Conservation (phyloP, 116 monocot species). For the Cymodocea nodosa region DNA sequence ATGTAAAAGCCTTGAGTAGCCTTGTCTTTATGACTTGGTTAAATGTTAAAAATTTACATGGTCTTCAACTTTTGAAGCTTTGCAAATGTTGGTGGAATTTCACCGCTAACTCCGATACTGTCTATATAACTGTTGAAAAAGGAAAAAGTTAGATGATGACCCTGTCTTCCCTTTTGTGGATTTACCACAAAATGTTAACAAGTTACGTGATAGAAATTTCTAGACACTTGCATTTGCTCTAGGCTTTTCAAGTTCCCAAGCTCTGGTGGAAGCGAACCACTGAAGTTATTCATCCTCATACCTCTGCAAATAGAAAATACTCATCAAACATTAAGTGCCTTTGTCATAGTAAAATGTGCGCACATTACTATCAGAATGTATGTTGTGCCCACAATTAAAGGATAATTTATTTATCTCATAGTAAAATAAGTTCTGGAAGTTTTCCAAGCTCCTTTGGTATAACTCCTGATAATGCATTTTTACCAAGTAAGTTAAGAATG, state of each 20-base stretch:
- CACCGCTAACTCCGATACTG: constrained; percentile 61
- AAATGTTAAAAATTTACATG: constrained; percentile 25
- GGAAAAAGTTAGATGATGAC: background rate
- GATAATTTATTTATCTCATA: too few relatives aligned
- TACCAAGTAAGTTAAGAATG: too few relatives aligned
- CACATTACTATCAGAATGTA: too few relatives aligned
- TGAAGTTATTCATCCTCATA: constrained; percentile 60
- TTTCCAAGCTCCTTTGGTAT: constrained; percentile 20
- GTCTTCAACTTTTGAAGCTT: constrained; percentile 48
- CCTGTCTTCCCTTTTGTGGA: too few relatives aligned
- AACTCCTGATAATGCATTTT: constrained; percentile 11
- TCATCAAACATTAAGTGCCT: too few relatives aligned
- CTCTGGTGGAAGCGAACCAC: constrained; percentile 62
- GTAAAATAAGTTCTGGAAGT: constrained; percentile 8
- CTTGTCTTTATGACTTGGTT: background rate
- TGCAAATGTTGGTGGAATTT: constrained; percentile 38
- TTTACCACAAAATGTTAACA: too few relatives aligned
- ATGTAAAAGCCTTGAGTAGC: too few relatives aligned
- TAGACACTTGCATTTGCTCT: constrained; percentile 50
- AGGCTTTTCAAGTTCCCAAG: constrained; percentile 61
- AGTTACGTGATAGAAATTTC: too few relatives aligned
- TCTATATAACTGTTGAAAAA: constrained; percentile 63
- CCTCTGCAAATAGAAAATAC: too few relatives aligned
- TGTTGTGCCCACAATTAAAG: too few relatives aligned
- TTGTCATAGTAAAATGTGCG: background rate